These are phyloP conservation scores for Talaromyces sp. DNA, from an alignment of 2,329 filamentous ascomycete genomes.

Conservation along the genomic window DNA sequence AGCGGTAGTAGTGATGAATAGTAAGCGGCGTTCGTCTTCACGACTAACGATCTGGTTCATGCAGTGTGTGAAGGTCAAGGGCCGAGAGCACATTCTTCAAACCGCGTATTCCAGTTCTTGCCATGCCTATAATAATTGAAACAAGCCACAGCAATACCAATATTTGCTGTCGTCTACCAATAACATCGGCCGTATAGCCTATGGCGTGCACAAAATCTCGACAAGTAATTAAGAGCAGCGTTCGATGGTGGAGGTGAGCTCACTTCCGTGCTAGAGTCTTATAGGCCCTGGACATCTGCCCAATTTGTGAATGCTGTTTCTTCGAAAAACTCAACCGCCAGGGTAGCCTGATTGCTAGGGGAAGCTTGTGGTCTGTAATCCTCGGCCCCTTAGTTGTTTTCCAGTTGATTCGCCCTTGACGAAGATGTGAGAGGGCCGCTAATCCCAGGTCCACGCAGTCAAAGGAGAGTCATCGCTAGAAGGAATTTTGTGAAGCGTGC, in stretches of 20 bases:
- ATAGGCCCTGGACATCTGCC: not conserved
- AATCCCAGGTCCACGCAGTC: too few species aligned
- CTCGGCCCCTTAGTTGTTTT: too few species aligned
- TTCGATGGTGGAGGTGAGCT: not conserved
- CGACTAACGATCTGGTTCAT: too few species aligned
- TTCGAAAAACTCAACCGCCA: not conserved
- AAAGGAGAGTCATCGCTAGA: too few species aligned
- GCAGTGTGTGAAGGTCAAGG: slow-evolving; percentile 15
- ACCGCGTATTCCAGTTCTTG: slow-evolving; percentile 13
- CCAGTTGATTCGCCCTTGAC: too few species aligned
- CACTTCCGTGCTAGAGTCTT: not conserved
- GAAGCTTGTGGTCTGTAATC: too few species aligned
- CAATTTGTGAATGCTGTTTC: not conserved
- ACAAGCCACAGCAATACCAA: slow-evolving; percentile 18
- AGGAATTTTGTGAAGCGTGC: too few species aligned
- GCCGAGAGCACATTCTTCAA: slow-evolving; percentile 9
- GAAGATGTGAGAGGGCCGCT: too few species aligned
- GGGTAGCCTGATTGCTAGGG: not conserved
- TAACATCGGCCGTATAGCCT: slow-evolving; percentile 2
- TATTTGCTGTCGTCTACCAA: slow-evolving; percentile 13
- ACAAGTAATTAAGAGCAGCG: not conserved
- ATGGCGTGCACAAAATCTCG: not conserved
- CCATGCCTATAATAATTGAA: slow-evolving; percentile 12
- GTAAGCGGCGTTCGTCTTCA: too few species aligned
- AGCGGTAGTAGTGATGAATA: slow-evolving; percentile 9